Base-by-base conservation (phyloP, 345 rosid genomes). In the Kernera saxatilis region DNA sequence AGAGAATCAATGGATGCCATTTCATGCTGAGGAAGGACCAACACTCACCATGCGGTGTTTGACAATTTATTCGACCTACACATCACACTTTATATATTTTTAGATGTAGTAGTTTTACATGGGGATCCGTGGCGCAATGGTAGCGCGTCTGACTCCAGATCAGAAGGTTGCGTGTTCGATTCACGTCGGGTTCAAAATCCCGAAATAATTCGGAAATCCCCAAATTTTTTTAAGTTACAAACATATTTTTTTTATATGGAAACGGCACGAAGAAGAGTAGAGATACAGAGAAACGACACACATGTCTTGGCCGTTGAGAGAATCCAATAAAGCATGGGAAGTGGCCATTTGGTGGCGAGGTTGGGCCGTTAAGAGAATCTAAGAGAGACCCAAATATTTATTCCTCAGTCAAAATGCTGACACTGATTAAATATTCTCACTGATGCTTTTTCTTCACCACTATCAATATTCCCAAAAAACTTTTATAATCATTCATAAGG, bases 101-200 rank as follows among this genome's bases (percentile, higher is more conserved):
- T 4, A 2, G 1, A 1, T 18, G 33, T 2, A 0, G 0, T 0
- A 0, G 0, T 0, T 0, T 0, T 0, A 0, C 15, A 46, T 4
- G 67, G 41, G 97, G 97, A 88, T 87, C 89, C 87, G 91, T 86
- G 97, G 97, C 95, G 95, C 96, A 91, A 93, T 85, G 97, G 95
- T 91, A 89, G 96, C 93, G 91, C 91, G 94, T 89, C 94, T 87
- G 91, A 87, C 96, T 87, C 96, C 93, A 82, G 95, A 85, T 87
- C 96, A 89, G 89, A 93, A 93, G 96, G 93, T 91, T 88, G 95
- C 93, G 91, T 83, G 94, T 87, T 93, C 88, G 92, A 88, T 89
- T 91, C 87, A 88, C 87, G 94, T 87, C 86, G 85, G 90, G 93
- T 89, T 91, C 97, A 84, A 81, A 2, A 0, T 2, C 71, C 67